A percentile compares a stretch with the other conserved stretches of the same genome.
Evolutionary conservation across 768 basidiomycete genomes (phyloP).

Genomic region (Phylloporus sp.): DNA sequence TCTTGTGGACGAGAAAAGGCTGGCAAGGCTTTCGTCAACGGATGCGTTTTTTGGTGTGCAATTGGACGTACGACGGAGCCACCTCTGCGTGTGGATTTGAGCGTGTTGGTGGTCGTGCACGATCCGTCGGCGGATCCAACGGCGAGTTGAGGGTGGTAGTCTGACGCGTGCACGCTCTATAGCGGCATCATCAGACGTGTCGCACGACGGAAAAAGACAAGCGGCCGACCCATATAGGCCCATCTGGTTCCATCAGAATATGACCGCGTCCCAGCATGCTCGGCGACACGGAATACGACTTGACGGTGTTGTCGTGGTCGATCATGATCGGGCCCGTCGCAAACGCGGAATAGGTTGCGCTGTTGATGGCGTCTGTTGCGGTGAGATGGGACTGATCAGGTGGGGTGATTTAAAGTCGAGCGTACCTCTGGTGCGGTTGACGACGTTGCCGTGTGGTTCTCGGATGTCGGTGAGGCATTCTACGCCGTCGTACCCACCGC

Average conservation of each 20-base stretch:
- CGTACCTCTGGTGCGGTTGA: conserved; percentile 75
- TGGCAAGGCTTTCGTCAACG: conserved; percentile 22
- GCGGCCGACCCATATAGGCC: conserved; percentile 76
- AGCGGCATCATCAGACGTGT: not conserved
- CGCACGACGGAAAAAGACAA: not conserved
- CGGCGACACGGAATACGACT: conserved; percentile 67
- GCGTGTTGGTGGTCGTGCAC: conserved; percentile 66
- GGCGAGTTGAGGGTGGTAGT: conserved; percentile 83
- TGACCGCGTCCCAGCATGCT: conserved; percentile 72
- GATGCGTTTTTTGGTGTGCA: not conserved
- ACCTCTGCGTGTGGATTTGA: conserved; percentile 63
- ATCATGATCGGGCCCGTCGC: conserved; percentile 68
- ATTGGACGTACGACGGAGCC: conserved; percentile 57
- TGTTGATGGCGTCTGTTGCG: conserved; percentile 60
- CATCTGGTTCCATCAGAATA: conserved; percentile 64
- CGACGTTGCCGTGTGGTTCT: conserved; percentile 57
- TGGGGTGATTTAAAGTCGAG: not conserved
- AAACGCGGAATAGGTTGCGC: conserved; percentile 62
- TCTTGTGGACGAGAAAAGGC: conserved; percentile 74
- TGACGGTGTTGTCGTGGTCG: conserved; percentile 79
- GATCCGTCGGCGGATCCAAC: conserved; percentile 81
- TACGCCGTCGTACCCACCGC: conserved; percentile 77
- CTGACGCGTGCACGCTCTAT: conserved; percentile 69
- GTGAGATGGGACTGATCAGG: not conserved
- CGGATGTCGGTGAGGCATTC: conserved; percentile 74